Evolutionary conservation across 495 filamentous ascomycete genomes (phyloP).

Genomic region (Aspergillus bridgeri): DNA sequence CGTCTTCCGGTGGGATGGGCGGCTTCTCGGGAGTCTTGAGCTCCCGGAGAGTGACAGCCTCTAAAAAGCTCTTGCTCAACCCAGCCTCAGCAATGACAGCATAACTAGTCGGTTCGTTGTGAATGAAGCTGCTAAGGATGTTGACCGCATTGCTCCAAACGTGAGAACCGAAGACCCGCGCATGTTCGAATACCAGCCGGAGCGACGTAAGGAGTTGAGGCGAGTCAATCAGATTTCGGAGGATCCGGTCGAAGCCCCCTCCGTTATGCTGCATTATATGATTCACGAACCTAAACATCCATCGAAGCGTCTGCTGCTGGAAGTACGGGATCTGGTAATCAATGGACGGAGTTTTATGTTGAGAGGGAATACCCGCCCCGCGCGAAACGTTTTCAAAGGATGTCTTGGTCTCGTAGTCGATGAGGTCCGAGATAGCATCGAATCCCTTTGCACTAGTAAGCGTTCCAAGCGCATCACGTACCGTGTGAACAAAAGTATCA

Average conservation of each 20-base stretch:
- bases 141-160: constrained; percentile 92
- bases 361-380: constrained; percentile 70
- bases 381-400: constrained; percentile 60
- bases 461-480: constrained; percentile 74
- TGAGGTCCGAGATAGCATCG: constrained; percentile 80
- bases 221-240: constrained; percentile 93
- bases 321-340: constrained; percentile 92
- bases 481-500: constrained; percentile 77
- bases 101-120: constrained; percentile 98
- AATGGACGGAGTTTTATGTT: constrained; percentile 73
- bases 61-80: constrained; percentile 76
- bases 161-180: constrained; percentile 73
- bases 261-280: constrained; percentile 87
- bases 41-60: constrained; percentile 64
- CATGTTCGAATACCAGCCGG: constrained; percentile 76
- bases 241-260: constrained; percentile 79
- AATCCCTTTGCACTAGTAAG: constrained; percentile 77
- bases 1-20: constrained; percentile 25
- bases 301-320: constrained; percentile 87
- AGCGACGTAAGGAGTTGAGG: constrained; percentile 75
- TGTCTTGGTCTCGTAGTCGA: constrained; percentile 71
- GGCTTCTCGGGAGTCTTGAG: constrained; percentile 33
- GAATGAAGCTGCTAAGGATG: constrained; percentile 92
- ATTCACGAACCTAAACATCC: constrained; percentile 92
- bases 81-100: constrained; percentile 92